These are phyloP conservation scores for Brassica carinata DNA, from an alignment of 345 rosid species.

Conservation along the genomic window DNA sequence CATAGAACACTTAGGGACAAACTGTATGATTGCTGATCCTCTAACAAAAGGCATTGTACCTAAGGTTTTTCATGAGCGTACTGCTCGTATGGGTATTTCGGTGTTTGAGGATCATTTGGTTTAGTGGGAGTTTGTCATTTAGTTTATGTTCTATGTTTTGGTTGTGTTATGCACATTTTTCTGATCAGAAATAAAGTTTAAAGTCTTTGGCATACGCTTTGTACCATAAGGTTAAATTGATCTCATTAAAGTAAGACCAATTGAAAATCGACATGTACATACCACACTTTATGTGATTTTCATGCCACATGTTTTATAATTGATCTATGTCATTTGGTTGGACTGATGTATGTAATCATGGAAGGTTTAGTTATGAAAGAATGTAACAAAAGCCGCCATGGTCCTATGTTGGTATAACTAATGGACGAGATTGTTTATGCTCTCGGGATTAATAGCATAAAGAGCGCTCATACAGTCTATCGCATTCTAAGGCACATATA, in stretches of 20 bases:
- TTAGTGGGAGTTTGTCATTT: constrained; percentile 8
- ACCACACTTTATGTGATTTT: neutral
- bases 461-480: neutral
- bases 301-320: neutral
- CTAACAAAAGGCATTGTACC: neutral
- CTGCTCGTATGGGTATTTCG: neutral
- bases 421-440: neutral
- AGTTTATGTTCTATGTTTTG: neutral
- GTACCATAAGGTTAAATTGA: neutral
- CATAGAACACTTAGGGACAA: neutral
- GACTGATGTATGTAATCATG: neutral
- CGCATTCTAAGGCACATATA: neutral
- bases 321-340: neutral
- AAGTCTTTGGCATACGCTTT: neutral
- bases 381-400: neutral
- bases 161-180: neutral
- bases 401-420: neutral
- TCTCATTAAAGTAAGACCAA: neutral
- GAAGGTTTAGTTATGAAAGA: neutral
- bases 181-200: neutral
- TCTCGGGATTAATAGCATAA: neutral
- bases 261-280: neutral
- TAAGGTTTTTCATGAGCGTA: neutral
- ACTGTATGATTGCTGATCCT: neutral
- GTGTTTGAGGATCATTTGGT: neutral